Conservation (phyloP, 306 rosid species). For the Glycine tomentella region DNA sequence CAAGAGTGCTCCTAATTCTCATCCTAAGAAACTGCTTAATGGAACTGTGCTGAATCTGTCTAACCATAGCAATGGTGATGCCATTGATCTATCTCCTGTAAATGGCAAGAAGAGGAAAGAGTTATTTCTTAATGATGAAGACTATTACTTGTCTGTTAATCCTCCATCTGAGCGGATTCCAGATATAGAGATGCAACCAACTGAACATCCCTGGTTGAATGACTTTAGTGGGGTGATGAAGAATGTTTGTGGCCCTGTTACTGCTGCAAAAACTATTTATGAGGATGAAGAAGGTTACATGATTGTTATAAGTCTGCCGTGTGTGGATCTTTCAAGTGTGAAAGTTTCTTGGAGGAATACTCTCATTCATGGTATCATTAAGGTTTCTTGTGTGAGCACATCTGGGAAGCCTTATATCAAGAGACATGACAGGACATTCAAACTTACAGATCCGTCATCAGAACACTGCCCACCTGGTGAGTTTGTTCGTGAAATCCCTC, state of each 20-base stretch:
- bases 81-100: constrained; percentile 53
- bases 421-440: constrained; percentile 69
- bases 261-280: constrained; percentile 66
- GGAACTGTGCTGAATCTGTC: constrained; percentile 61
- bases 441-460: constrained; percentile 65
- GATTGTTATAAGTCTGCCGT: constrained; percentile 63
- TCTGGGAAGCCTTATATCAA: constrained; percentile 60
- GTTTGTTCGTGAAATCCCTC: constrained; percentile 64
- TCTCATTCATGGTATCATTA: constrained; percentile 60
- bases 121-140: constrained; percentile 53
- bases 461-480: constrained; percentile 75
- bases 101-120: constrained; percentile 57
- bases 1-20: constrained; percentile 52
- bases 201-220: constrained; percentile 57
- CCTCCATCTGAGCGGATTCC: constrained; percentile 49
- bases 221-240: constrained; percentile 64
- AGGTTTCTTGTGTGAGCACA: constrained; percentile 65
- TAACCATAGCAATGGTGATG: constrained; percentile 56
- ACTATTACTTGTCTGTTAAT: constrained; percentile 54
- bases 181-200: constrained; percentile 53
- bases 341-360: constrained; percentile 73
- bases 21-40: constrained; percentile 59
- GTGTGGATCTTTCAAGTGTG: constrained; percentile 65
- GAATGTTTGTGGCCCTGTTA: constrained; percentile 61
- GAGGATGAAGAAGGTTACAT: constrained; percentile 68